phyloP scores from a whole-genome alignment of 441 rosid species.

The Pelargonium myrrhifolium region DNA sequence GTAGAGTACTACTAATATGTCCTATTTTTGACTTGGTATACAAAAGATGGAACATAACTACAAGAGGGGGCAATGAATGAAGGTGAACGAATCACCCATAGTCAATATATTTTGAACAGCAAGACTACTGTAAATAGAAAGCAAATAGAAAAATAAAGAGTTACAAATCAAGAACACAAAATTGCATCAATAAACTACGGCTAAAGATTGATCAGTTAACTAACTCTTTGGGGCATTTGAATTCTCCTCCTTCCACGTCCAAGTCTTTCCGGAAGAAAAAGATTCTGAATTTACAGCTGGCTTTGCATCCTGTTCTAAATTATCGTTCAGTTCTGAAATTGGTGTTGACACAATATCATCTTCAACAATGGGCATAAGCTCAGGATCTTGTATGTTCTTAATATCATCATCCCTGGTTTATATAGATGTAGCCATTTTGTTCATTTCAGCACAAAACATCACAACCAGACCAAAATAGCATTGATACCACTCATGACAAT shows the following conservation, averaged over 20 bases:
- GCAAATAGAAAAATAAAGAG: neutral
- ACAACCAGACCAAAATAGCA: slow-evolving; percentile 13
- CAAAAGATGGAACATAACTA: neutral
- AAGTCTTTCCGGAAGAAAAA: slow-evolving; percentile 32
- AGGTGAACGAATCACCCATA: neutral
- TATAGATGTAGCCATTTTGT: slow-evolving; percentile 18
- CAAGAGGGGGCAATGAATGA: neutral
- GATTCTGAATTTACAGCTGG: slow-evolving; percentile 27
- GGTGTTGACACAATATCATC: slow-evolving; percentile 30
- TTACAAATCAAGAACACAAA: neutral
- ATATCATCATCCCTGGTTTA: slow-evolving; percentile 46
- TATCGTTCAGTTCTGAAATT: slow-evolving; percentile 22
- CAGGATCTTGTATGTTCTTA: slow-evolving; percentile 32
- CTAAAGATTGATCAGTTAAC: slow-evolving; percentile 18
- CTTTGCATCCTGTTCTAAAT: slow-evolving; percentile 25
- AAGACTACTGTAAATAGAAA: neutral
- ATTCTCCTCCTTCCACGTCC: slow-evolving; percentile 50
- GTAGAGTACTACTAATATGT: neutral
- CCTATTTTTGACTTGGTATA: neutral
- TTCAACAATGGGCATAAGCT: slow-evolving; percentile 30
- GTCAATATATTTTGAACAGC: neutral
- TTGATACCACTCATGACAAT: slow-evolving; percentile 18
- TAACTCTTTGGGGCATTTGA: slow-evolving; percentile 67
- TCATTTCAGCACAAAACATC: slow-evolving; percentile 4
- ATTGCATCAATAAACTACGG: neutral